Base-by-base conservation (phyloP, 257 asterid species). In the Penstemon newberryi region DNA sequence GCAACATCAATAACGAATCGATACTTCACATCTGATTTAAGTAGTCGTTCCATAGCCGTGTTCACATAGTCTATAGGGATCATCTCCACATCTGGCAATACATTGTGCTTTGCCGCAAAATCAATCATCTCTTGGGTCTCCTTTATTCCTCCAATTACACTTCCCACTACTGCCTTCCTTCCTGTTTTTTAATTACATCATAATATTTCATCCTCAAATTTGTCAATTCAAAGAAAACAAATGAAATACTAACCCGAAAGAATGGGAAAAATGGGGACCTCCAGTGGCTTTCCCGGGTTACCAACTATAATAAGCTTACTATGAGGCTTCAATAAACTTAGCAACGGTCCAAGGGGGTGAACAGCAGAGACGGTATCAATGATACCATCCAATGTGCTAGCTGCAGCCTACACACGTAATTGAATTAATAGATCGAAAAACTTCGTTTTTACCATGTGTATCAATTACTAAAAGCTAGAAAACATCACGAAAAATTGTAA, bases 101-200 rank as follows among this genome's bases (percentile, higher is more conserved):
- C 62, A 55, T 71, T 74, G 36, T 81, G 76, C 13, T 79, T 69
- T 4, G 82, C 79, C 0, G 85, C 80, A 50, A 80, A 77, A 39
- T 80, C 80, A 19, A 80, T 73, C 85, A 77, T 80, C 13, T 80
- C 85, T 53, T 80, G 85, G 3, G 85, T 81, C 70, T 81, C 83
- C 39, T 77, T 77, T 58, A 81, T 6, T 43, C 85, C 85, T 74
- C 83, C 85, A 2, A 56, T 77, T 8, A 65, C 70, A 50, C 81
- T 81, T n/a, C 83, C 85, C 3, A 67, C 66, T 8, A 80, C 49
- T 1, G 62, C 56, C 63, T 61, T 77, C 75, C 85, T 73, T 7
- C 79, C 81, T 79, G 60, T 25, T 25, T 25, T 25, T 25, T 25
- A 25, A 2, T 19, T 13, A 49, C 6, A 52, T 3, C 13, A 18